Percentiles rank a stretch among this genome's conserved stretches.
phyloP scores from a whole-genome alignment of 148 eudicot species.

The Silene latifolia region DNA sequence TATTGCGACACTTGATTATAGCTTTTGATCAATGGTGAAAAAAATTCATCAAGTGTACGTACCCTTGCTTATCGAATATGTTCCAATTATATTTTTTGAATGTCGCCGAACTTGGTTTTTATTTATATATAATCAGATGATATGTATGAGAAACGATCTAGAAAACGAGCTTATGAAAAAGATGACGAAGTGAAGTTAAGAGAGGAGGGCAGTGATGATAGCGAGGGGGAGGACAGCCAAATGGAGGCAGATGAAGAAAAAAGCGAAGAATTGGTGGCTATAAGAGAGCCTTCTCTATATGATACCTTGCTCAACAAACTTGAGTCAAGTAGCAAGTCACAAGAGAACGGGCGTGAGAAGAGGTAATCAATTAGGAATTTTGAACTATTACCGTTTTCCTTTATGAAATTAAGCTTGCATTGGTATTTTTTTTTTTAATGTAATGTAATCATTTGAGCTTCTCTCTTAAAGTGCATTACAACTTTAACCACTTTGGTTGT shows the following conservation, averaged over 20 bases:
- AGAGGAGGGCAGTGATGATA: constrained; percentile 8
- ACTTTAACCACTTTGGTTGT: no score
- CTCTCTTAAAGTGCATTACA: background rate
- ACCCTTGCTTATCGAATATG: background rate
- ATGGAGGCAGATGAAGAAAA: constrained; percentile 29
- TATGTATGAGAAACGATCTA: constrained; percentile 18
- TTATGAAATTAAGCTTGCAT: background rate
- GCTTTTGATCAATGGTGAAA: background rate
- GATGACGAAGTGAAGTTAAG: constrained; percentile 27
- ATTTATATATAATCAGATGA: constrained; percentile 20
- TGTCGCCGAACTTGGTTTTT: background rate
- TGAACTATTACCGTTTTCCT: background rate
- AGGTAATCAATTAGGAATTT: constrained; percentile 10
- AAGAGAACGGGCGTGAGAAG: constrained; percentile 22
- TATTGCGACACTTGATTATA: background rate
- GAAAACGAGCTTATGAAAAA: background rate
- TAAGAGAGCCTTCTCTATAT: constrained; percentile 49
- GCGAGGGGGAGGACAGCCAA: constrained; percentile 19
- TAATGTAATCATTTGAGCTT: no score
- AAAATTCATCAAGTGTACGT: background rate
- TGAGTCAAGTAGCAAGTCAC: constrained; percentile 28
- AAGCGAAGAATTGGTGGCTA: constrained; percentile 32
- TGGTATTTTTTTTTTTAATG: no score
- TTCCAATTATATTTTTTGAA: background rate
- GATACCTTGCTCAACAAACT: constrained; percentile 51